These are phyloP conservation scores for Ampelomyces quisqualis DNA, from an alignment of 2,329 filamentous ascomycete genomes.

Conservation along the genomic window DNA sequence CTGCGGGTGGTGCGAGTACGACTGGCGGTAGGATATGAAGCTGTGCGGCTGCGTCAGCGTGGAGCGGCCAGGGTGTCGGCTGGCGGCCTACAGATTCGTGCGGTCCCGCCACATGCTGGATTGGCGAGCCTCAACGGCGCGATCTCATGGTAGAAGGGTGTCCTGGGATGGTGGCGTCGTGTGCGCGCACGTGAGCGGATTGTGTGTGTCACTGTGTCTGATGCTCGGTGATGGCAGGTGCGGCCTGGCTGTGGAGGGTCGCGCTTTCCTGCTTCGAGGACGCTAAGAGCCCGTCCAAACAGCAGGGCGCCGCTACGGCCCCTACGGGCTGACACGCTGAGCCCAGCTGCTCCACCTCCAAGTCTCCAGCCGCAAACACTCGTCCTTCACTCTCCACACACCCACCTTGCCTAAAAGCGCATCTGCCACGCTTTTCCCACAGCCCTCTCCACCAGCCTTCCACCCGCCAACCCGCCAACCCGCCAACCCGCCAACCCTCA, in stretches of 20 bases:
- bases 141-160: constrained; percentile 33
- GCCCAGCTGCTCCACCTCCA: constrained; percentile 21
- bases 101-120: constrained; percentile 92
- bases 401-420: constrained; percentile 13
- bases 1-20: constrained; percentile 89
- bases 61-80: constrained; percentile 16
- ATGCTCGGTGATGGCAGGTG: background rate
- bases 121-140: constrained; percentile 25
- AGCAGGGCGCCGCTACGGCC: constrained; percentile 18
- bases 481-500: constrained; percentile 5
- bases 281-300: constrained; percentile 18
- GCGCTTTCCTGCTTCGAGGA: constrained; percentile 14
- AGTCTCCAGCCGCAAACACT: constrained; percentile 35
- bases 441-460: too few species aligned
- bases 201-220: background rate
- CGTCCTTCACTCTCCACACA: constrained; percentile 15
- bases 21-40: constrained; percentile 98
- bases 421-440: constrained; percentile 4
- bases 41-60: constrained; percentile 54
- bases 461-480: too few species aligned
- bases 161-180: background rate
- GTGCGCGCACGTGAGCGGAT: background rate
- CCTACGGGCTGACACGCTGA: constrained; percentile 23
- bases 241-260: background rate
- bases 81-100: constrained; percentile 80